Evolutionary conservation across 257 asterid genomes (phyloP).

Genomic region (Salvia miltiorrhiza): DNA sequence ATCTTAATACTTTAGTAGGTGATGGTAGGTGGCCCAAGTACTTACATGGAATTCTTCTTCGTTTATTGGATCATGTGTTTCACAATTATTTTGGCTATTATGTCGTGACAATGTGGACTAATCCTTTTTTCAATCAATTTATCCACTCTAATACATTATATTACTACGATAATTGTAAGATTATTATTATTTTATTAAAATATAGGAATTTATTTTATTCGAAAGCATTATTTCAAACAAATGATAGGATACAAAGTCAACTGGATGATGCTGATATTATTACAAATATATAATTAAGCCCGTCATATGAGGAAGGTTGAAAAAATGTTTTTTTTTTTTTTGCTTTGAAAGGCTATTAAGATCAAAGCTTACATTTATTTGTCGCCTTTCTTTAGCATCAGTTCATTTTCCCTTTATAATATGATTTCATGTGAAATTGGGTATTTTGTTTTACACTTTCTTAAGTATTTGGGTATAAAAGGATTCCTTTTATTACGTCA

Average conservation of each 20-base stretch:
- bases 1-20: constrained; percentile 20
- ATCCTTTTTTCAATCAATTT: background rate
- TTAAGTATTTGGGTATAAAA: too few species aligned
- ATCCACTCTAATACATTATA: background rate
- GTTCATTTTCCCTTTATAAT: too few species aligned
- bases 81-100: background rate
- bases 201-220: background rate
- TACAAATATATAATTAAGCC: background rate
- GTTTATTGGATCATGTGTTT: background rate
- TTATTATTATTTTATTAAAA: background rate
- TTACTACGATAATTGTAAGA: background rate
- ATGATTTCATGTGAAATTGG: too few species aligned
- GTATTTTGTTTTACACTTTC: too few species aligned
- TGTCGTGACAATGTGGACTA: background rate
- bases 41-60: background rate
- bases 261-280: background rate
- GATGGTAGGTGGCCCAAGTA: constrained; percentile 18
- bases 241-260: background rate
- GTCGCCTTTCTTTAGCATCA: too few species aligned
- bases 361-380: too few species aligned
- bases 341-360: too few species aligned
- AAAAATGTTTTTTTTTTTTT: too few species aligned
- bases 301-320: background rate
- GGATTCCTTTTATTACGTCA: too few species aligned
- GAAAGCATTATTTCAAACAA: background rate